Evolutionary conservation across 352 stramenopile species (phyloP), one percentile per base, ranked within the genome.

Genomic region (Pythium sp.): DNA sequence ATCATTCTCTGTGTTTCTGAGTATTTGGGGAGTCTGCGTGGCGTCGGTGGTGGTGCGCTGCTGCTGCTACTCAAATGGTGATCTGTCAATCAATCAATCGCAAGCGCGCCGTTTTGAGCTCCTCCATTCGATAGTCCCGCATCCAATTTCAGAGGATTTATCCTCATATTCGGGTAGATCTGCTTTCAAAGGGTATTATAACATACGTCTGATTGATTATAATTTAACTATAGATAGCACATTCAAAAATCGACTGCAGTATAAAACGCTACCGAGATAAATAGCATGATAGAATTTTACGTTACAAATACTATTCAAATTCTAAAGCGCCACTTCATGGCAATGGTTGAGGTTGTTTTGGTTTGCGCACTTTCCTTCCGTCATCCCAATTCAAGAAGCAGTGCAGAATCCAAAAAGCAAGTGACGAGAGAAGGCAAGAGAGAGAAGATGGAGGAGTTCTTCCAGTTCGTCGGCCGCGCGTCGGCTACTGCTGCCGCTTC

Each of bases 381-480:
- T 47, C 41, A 47, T 47, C 5, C 14, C 38, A 49, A n/a, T 49
- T 49, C 41, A 49, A 49, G 3, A 49, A 8, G 38, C 38, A 20
- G 36, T 43, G 36, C 36, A 0, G 38, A 18, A 47, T 54, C 11
- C 20, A 12, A 4, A 54, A 51, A 24, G 14, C 14, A 22, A 51
- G 43, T 51, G 14, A 22, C n/a, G 24, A 60, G 22, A 60, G 18
- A 60, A 47, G 22, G 18, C 1, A 43, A 28, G 3, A 32, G 22
- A 26, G 15, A 9, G 41, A 20, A 24, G 14, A 47, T 92, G 84
- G 84, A 92, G 71, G 80, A 85, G 53, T 87, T 90, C 72, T 90
- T 85, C 73, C 84, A 92, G 76, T 90, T 86, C 71, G 77, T 89
- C 28, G 82, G 82, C 0, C 76, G 68, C 0, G 43, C 78, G 15